Evolutionary conservation across 2,329 filamentous ascomycete species (phyloP).

Genomic region (Trichothecium roseum): DNA sequence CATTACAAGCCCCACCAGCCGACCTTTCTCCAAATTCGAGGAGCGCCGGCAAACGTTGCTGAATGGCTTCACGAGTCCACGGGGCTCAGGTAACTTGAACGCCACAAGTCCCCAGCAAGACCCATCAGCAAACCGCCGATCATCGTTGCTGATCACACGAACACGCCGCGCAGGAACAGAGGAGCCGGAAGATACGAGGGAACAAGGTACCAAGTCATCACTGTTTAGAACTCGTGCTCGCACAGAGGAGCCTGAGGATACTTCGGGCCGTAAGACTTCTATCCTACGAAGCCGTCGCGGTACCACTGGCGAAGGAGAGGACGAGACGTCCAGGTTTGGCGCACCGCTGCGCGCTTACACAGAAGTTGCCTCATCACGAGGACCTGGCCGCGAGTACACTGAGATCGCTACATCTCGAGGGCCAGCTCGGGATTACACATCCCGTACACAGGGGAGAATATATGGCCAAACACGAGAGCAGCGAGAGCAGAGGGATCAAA

Average conservation of each 20-base stretch:
- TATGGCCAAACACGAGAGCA: too few species aligned
- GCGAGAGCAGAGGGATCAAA: too few species aligned
- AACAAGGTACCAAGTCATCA: slow-evolving; percentile 32
- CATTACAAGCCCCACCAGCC: slow-evolving; percentile 32
- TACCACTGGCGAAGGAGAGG: slow-evolving; percentile 37
- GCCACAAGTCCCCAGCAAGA: slow-evolving; percentile 29
- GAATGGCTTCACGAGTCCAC: slow-evolving; percentile 33
- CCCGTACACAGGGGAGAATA: slow-evolving; percentile 12
- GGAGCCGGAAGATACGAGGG: slow-evolving; percentile 31
- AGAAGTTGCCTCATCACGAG: slow-evolving; percentile 34
- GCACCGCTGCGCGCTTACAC: slow-evolving; percentile 48
- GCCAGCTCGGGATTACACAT: slow-evolving; percentile 15
- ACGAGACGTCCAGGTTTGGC: slow-evolving; percentile 35
- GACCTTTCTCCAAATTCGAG: slow-evolving; percentile 38
- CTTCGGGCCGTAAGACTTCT: slow-evolving; percentile 25
- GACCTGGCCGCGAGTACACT: slow-evolving; percentile 14
- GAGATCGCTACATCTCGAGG: slow-evolving; percentile 3
- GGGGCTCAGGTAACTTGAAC: slow-evolving; percentile 22
- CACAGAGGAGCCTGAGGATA: slow-evolving; percentile 36
- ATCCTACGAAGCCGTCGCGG: slow-evolving; percentile 34
- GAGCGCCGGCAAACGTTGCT: slow-evolving; percentile 40
- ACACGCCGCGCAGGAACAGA: slow-evolving; percentile 37
- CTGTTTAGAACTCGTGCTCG: slow-evolving; percentile 32
- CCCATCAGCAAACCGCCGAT: slow-evolving; percentile 30
- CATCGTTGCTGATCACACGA: slow-evolving; percentile 37